phyloP scores from a whole-genome alignment of 805 yeast genomes.

The Teunomyces lycoperdinae region DNA sequence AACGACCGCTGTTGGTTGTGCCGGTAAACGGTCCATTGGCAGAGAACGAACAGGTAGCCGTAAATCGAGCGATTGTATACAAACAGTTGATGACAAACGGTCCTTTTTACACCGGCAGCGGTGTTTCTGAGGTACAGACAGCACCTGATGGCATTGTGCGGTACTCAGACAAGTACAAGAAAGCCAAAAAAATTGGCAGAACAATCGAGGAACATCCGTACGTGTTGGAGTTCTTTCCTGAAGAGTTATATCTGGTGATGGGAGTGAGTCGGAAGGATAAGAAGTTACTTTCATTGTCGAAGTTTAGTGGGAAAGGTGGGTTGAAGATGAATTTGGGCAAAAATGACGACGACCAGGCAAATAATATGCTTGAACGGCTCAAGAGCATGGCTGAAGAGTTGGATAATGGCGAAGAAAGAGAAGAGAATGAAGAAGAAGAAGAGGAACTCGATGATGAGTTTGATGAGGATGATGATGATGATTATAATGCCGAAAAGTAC shows the following conservation, averaged over 20 bases:
- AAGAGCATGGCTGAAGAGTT: constrained; percentile 44
- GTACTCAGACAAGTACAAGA: constrained; percentile 76
- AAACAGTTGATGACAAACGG: constrained; percentile 57
- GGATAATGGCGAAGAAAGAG: constrained; percentile 39
- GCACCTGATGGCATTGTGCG: constrained; percentile 68
- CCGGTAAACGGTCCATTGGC: constrained; percentile 66
- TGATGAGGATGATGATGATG: constrained; percentile 74
- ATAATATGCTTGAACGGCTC: constrained; percentile 41
- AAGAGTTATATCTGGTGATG: constrained; percentile 71
- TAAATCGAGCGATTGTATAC: constrained; percentile 56
- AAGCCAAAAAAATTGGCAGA: constrained; percentile 65
- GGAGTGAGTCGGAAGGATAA: constrained; percentile 56
- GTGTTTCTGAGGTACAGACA: constrained; percentile 10
- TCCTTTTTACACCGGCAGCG: constrained; percentile 60
- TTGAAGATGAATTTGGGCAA: constrained; percentile 28
- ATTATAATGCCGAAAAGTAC: constrained; percentile 76
- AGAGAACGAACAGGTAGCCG: constrained; percentile 47
- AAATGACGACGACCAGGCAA: constrained; percentile 32
- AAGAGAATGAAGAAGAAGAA: constrained; percentile 44
- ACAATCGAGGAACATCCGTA: constrained; percentile 80
- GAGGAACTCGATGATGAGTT: constrained; percentile 65
- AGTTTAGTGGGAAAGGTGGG: constrained; percentile 38
- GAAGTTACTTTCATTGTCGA: constrained; percentile 42
- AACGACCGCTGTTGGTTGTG: constrained; percentile 46
- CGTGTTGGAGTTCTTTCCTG: constrained; percentile 67